Evolutionary conservation across 2,329 filamentous ascomycete species (phyloP).

Genomic region (Fusarium sp.): DNA sequence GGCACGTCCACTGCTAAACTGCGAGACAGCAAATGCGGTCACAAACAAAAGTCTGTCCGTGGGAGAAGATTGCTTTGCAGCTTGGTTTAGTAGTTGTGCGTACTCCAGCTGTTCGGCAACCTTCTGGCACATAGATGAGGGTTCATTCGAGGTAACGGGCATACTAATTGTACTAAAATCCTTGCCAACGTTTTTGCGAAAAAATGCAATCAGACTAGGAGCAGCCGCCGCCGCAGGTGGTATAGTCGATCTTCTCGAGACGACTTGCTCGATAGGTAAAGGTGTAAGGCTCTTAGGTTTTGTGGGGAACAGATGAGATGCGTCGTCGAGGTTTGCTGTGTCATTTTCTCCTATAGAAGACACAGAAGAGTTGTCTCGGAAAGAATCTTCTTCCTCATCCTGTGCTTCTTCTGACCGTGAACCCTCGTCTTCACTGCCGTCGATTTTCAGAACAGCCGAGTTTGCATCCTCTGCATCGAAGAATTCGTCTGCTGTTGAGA

Average conservation of each 20-base stretch:
- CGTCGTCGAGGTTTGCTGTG: conserved; percentile 70
- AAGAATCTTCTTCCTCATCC: conserved; percentile 63
- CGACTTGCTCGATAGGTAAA: conserved; percentile 75
- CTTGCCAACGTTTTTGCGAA: conserved; percentile 98
- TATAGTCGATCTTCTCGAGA: conserved; percentile 78
- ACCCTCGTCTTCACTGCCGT: conserved; percentile 76
- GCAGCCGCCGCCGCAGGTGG: conserved; percentile 81
- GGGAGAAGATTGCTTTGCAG: conserved; percentile 71
- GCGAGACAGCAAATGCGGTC: conserved; percentile 89
- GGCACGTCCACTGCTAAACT: conserved; percentile 83
- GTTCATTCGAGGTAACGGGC: conserved; percentile 97
- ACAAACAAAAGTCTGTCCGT: conserved; percentile 85
- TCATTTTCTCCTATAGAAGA: conserved; percentile 73
- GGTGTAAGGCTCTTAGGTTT: conserved; percentile 83
- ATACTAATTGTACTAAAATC: conserved; percentile 97
- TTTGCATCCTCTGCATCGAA: conserved; percentile 84
- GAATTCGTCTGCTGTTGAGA: conserved; percentile 85
- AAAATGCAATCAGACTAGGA: conserved; percentile 91
- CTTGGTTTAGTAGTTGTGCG: conserved; percentile 83
- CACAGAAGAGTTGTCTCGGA: conserved; percentile 69
- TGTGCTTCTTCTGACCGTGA: conserved; percentile 66
- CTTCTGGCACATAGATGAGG: conserved; percentile 87
- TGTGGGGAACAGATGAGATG: conserved; percentile 74
- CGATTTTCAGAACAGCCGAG: conserved; percentile 80
- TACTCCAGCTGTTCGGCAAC: conserved; percentile 94